Evolutionary conservation across 495 filamentous ascomycete species (phyloP).

Genomic region (Podospora didyma): DNA sequence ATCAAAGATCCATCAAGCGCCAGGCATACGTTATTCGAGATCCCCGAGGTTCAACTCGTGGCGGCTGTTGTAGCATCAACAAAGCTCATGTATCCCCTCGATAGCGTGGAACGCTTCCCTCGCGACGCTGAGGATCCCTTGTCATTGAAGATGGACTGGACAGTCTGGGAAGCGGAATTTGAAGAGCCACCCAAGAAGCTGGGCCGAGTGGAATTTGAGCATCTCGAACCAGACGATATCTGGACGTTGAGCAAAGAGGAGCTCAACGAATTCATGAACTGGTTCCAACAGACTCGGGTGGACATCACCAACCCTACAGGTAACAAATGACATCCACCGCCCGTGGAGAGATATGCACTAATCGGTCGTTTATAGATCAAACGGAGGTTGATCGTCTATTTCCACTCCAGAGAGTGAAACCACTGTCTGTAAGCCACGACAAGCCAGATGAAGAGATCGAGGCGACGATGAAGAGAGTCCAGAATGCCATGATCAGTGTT

Average conservation of each 20-base stretch:
- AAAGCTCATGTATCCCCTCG: slow-evolving; percentile 77
- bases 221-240: slow-evolving; percentile 62
- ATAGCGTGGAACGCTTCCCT: slow-evolving; percentile 56
- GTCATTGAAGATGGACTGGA: slow-evolving; percentile 64
- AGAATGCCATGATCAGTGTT: slow-evolving; percentile 14
- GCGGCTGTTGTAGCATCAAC: slow-evolving; percentile 69
- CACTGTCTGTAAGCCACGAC: slow-evolving; percentile 22
- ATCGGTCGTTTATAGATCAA: slow-evolving; percentile 10
- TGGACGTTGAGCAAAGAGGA: slow-evolving; percentile 63
- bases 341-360: too few relatives aligned
- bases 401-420: slow-evolving; percentile 27
- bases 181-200: slow-evolving; percentile 21
- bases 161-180: slow-evolving; percentile 59
- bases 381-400: slow-evolving; percentile 46
- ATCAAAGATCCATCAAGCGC: neutral
- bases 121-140: slow-evolving; percentile 55
- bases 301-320: slow-evolving; percentile 41
- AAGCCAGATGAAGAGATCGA: slow-evolving; percentile 21
- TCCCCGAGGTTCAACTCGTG: slow-evolving; percentile 73
- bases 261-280: slow-evolving; percentile 81
- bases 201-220: slow-evolving; percentile 22
- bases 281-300: slow-evolving; percentile 76
- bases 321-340: neutral
- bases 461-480: slow-evolving; percentile 20
- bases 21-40: slow-evolving; percentile 30